phyloP scores from a whole-genome alignment of 495 filamentous ascomycete genomes.

The Neurospora hispaniola region DNA sequence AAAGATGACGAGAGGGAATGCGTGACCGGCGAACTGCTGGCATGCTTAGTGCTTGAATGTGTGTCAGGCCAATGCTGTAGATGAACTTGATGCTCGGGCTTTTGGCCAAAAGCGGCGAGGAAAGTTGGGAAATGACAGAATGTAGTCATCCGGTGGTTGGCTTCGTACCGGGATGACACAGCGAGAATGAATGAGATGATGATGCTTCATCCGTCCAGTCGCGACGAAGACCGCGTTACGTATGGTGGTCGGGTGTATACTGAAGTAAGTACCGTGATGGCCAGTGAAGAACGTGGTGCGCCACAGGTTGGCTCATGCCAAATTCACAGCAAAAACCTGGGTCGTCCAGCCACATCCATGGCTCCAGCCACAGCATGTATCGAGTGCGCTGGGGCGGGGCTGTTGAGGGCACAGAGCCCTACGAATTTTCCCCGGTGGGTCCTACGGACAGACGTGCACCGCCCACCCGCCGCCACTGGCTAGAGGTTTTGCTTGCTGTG shows the following conservation, averaged over 20 bases:
- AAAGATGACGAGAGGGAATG: not conserved
- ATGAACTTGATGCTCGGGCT: not conserved
- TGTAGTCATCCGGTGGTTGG: not conserved
- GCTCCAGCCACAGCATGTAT: constrained; percentile 6
- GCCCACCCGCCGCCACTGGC: constrained; percentile 8
- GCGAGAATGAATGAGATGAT: not conserved
- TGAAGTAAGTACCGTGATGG: not conserved
- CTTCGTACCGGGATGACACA: not conserved
- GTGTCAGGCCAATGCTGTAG: not conserved
- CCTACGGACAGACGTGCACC: constrained; percentile 7
- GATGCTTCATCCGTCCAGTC: not conserved
- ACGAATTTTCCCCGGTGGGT: constrained; percentile 25
- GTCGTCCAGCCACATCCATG: not conserved
- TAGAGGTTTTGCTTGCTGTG: constrained; percentile 6
- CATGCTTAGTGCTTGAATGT: not conserved
- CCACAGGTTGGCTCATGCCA: not conserved
- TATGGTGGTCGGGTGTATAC: no score
- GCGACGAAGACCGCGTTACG: not conserved
- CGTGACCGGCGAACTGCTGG: not conserved
- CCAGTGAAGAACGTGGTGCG: not conserved
- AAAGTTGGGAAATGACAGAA: not conserved
- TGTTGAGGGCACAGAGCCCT: constrained; percentile 26
- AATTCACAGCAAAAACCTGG: not conserved
- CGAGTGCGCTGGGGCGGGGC: constrained; percentile 10
- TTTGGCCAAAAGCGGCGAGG: no score